Evolutionary conservation across 2,329 filamentous ascomycete species (phyloP).

Genomic region (Aspergillus persii): DNA sequence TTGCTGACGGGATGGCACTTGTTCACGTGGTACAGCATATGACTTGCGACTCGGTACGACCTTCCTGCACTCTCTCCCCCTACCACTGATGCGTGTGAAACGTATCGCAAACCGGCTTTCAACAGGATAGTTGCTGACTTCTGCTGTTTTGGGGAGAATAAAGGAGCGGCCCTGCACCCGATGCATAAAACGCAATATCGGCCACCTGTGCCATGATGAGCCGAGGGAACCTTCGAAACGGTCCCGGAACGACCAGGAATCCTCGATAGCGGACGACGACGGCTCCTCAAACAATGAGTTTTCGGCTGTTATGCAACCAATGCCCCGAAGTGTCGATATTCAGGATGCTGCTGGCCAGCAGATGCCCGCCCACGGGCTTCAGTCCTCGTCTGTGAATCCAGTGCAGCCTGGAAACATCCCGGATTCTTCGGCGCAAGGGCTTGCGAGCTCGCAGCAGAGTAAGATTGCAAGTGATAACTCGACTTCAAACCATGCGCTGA

Average conservation of each 20-base stretch:
- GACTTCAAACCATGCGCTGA: constrained; percentile 23
- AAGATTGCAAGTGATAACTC: constrained; percentile 43
- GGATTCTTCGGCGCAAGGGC: constrained; percentile 64
- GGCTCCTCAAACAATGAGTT: constrained; percentile 46
- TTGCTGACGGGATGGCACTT: constrained; percentile 48
- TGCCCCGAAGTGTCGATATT: constrained; percentile 57
- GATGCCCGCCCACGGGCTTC: constrained; percentile 48
- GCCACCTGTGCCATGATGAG: constrained; percentile 97
- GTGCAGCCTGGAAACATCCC: constrained; percentile 64
- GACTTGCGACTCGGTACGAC: constrained; percentile 83
- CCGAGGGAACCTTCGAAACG: constrained; percentile 86
- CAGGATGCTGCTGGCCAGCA: constrained; percentile 52
- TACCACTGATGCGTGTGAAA: constrained; percentile 23
- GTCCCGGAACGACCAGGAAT: constrained; percentile 63
- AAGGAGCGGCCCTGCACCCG: constrained; percentile 94
- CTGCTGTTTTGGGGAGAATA: constrained; percentile 11
- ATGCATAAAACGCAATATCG: constrained; percentile 98
- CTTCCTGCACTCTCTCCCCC: constrained; percentile 21
- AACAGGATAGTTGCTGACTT: constrained; percentile 30
- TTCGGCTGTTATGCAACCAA: constrained; percentile 43
- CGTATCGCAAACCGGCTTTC: constrained; percentile 15
- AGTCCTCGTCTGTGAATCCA: constrained; percentile 51
- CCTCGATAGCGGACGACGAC: constrained; percentile 61
- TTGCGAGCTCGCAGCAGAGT: constrained; percentile 72
- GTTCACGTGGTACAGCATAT: constrained; percentile 66